These are phyloP conservation scores for Aspergillus heteromorphus DNA, from an alignment of 495 filamentous ascomycete species.

Conservation along the genomic window DNA sequence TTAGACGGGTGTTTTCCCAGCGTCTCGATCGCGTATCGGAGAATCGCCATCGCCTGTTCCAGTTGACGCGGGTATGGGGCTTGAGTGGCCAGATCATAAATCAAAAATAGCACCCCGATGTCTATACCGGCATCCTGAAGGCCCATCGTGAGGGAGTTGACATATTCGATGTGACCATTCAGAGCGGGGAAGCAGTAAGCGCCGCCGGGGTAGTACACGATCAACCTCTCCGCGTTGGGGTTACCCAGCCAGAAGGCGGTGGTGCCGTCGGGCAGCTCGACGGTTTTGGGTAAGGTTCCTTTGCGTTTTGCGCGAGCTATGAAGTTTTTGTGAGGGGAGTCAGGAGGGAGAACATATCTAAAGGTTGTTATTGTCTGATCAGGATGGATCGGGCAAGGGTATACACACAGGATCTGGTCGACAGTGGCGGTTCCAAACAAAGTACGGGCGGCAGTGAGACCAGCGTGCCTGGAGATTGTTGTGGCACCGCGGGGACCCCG, in stretches of 20 bases:
- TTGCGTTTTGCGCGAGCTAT: not conserved
- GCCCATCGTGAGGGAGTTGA: not conserved
- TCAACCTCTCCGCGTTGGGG: not conserved
- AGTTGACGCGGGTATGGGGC: slow-evolving; percentile 47
- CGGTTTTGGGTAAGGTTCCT: not conserved
- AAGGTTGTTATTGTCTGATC: not conserved
- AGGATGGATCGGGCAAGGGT: not conserved
- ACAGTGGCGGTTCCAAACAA: not conserved
- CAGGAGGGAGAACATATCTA: not conserved
- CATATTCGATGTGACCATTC: not conserved
- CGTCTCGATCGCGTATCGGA: slow-evolving; percentile 38
- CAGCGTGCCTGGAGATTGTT: not conserved
- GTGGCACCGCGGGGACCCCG: not conserved
- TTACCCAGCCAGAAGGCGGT: not conserved
- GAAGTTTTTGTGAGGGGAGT: not conserved
- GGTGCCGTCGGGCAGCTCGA: not conserved
- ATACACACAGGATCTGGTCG: not conserved
- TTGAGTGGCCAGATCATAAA: slow-evolving; percentile 33
- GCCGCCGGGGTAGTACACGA: not conserved
- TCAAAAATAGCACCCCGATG: not conserved
- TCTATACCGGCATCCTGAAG: not conserved
- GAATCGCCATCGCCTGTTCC: slow-evolving; percentile 36
- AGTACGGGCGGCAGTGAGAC: not conserved
- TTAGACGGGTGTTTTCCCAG: slow-evolving; percentile 28
- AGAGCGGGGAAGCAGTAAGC: not conserved